phyloP scores from a whole-genome alignment of 1,284 basidiomycete species.

The Naganishia albida region DNA sequence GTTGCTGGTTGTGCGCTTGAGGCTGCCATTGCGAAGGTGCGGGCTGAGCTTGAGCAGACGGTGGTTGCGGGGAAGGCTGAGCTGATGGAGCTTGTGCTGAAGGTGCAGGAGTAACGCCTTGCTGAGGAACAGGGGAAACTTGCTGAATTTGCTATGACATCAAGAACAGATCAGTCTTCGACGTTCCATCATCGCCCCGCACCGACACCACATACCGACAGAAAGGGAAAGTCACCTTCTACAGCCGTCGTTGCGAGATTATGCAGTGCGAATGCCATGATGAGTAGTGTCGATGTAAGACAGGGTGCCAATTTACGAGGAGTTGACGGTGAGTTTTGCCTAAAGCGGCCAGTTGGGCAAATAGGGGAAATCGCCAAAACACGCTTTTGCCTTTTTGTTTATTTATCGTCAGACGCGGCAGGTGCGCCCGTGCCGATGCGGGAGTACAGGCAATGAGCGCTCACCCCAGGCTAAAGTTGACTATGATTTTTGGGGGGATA shows the following conservation, averaged over 20 bases:
- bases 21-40: too few species aligned
- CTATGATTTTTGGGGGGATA: too few species aligned
- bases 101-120: neutral
- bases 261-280: conserved; percentile 16
- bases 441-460: too few species aligned
- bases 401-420: too few species aligned
- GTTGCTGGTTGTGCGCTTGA: too few species aligned
- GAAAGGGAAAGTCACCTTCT: conserved; percentile 5
- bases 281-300: neutral
- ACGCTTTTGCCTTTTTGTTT: too few species aligned
- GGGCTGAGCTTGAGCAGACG: neutral
- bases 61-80: neutral
- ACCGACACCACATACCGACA: neutral
- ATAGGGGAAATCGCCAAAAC: neutral
- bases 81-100: conserved; percentile 9
- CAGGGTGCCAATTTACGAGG: too few species aligned
- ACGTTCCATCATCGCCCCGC: neutral
- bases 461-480: too few species aligned
- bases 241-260: conserved; percentile 20
- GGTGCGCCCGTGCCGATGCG: too few species aligned
- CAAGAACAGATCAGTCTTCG: neutral
- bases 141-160: neutral
- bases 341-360: neutral
- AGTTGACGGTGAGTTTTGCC: neutral
- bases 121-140: neutral